Evolutionary conservation across 2,329 filamentous ascomycete genomes (phyloP), one percentile per base, ranked within the genome.

Genomic region (Helotiales sp.): DNA sequence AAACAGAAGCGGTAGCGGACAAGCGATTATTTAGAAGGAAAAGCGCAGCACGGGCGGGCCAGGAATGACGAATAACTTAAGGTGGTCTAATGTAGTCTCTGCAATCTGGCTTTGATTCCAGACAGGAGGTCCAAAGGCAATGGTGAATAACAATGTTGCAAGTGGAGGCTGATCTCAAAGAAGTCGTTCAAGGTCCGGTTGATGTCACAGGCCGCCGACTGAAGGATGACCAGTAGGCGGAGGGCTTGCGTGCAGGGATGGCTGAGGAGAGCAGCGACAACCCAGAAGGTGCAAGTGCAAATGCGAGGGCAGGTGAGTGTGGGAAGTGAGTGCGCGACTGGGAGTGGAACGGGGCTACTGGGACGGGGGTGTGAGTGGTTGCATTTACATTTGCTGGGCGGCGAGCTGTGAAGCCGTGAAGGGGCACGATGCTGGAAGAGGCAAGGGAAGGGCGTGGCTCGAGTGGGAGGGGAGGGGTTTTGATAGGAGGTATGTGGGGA

Each of bases 141-240:
- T 53, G 46, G 49, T 50, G 56, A 58, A 40, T 42, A 44, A n/a
- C n/a, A n/a, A 59, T 29, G 42, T 42, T 30, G 38, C 13, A 57
- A 63, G 66, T 67, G 66, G 65, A 68, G 66, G 66, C 65, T 68
- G 68, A 69, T 68, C 65, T 66, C 66, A 66, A 67, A 66, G 63
- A 65, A 68, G 59, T 63, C 57, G 59, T 60, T 51, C 63, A 60
- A 58, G 58, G 57, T 55, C 64, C 61, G 63, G 63, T 65, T 69
- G 66, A 70, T 68, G 66, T 70, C 68, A 70, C 65, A 67, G 67
- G 60, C 65, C 63, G 60, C 53, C 27, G 49, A 46, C 47, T 48
- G 52, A 17, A 53, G 24, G 50, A 50, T 36, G 25, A 44, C 40
- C 40, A 59, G 57, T 57, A 56, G 49, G 52, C 30, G 34, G 31